Evolutionary conservation across 768 basidiomycete species (phyloP).

Genomic region (Leccinum subgranulosum): DNA sequence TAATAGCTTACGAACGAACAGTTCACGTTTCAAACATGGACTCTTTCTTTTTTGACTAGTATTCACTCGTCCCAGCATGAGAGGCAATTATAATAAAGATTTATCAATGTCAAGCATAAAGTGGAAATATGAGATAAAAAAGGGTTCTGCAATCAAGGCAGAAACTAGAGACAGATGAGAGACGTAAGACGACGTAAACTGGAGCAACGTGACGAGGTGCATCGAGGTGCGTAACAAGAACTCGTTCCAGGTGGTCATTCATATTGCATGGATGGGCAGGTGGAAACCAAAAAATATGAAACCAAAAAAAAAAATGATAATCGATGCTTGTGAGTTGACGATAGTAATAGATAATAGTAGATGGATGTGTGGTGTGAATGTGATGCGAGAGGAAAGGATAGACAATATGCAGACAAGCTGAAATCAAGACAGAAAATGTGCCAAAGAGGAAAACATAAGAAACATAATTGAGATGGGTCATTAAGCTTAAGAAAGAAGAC

Average conservation of each 20-base stretch:
- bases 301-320: background rate
- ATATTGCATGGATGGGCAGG: background rate
- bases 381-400: constrained; percentile 12
- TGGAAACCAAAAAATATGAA: background rate
- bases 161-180: constrained; percentile 8
- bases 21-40: background rate
- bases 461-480: constrained; percentile 11
- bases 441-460: constrained; percentile 12
- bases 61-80: background rate
- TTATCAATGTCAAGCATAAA: background rate
- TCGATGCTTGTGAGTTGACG: constrained; percentile 20
- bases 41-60: background rate
- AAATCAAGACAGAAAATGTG: constrained; percentile 10
- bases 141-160: constrained; percentile 4
- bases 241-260: constrained; percentile 14
- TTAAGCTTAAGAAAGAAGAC: constrained; percentile 12
- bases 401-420: constrained; percentile 26
- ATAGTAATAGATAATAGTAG: constrained; percentile 35
- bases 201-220: constrained; percentile 14
- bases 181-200: background rate
- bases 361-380: constrained; percentile 14
- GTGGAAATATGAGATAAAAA: background rate
- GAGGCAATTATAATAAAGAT: background rate
- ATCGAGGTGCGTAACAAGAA: constrained; percentile 11
- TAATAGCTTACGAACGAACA: background rate